These are phyloP conservation scores for Trichoderma simmonsii DNA, from an alignment of 2,329 filamentous ascomycete species.

Conservation along the genomic window DNA sequence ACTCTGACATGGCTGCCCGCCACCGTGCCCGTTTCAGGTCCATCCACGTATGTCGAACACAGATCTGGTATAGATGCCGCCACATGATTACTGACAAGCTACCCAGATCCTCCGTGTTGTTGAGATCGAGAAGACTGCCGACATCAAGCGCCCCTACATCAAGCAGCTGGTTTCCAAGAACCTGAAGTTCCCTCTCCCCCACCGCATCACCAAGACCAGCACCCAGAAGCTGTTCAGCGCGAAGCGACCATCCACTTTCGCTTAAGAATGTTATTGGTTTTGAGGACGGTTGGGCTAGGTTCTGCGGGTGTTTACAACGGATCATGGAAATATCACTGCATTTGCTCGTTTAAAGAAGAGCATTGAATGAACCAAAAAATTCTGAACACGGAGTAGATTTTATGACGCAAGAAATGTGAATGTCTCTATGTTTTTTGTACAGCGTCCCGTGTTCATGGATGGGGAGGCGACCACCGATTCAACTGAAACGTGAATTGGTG, in stretches of 20 bases:
- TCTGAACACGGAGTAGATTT: conserved; percentile 19
- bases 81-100: conserved; percentile 12
- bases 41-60: conserved; percentile 78
- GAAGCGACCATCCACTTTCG: conserved; percentile 94
- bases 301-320: conserved; percentile 60
- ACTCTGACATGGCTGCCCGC: conserved; percentile 99
- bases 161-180: conserved; percentile 94
- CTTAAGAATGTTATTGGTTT: conserved; percentile 66
- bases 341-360: conserved; percentile 49
- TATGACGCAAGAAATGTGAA: conserved; percentile 18
- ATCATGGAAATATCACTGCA: conserved; percentile 59
- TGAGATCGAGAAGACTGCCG: conserved; percentile 90
- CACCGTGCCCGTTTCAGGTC: conserved; percentile 96
- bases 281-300: conserved; percentile 49
- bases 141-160: conserved; percentile 98
- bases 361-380: conserved; percentile 44
- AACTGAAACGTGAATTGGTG: not conserved
- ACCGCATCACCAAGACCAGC: conserved; percentile 81
- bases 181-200: conserved; percentile 97
- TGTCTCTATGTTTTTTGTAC: conserved; percentile 1
- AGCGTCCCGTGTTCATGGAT: not conserved
- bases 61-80: not conserved
- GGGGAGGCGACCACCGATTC: not conserved
- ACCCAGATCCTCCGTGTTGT: conserved; percentile 92
- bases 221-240: conserved; percentile 91